phyloP scores from a whole-genome alignment of 768 basidiomycete genomes.

The Clitopilus passeckerianus region DNA sequence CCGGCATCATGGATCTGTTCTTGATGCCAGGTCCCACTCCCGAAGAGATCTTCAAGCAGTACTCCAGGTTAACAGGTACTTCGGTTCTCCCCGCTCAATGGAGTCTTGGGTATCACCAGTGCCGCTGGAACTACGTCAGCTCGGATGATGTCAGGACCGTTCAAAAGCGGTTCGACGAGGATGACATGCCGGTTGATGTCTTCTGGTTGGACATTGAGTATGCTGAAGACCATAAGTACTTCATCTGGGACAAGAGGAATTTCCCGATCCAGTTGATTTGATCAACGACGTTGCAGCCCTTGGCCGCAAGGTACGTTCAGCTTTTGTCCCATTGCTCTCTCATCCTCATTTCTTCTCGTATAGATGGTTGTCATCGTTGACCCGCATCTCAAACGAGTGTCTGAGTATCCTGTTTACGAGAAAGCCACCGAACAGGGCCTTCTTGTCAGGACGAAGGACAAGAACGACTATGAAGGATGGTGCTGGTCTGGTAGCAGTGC shows the following conservation, averaged over 20 bases:
- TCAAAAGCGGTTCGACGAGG: slow-evolving; percentile 86
- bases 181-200: slow-evolving; percentile 92
- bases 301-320: slow-evolving; percentile 68
- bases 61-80: slow-evolving; percentile 78
- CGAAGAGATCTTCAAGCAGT: slow-evolving; percentile 79
- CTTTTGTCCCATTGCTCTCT: not conserved
- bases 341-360: slow-evolving; percentile 3
- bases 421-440: slow-evolving; percentile 78
- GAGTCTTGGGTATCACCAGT: slow-evolving; percentile 95
- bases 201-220: slow-evolving; percentile 99
- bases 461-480: slow-evolving; percentile 93
- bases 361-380: slow-evolving; percentile 99
- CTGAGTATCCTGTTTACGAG: slow-evolving; percentile 78
- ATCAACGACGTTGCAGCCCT: slow-evolving; percentile 79
- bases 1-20: slow-evolving; percentile 92
- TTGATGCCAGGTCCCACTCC: slow-evolving; percentile 90
- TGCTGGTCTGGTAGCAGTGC: slow-evolving; percentile 97
- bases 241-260: slow-evolving; percentile 89
- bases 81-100: slow-evolving; percentile 87
- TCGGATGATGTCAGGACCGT: slow-evolving; percentile 84
- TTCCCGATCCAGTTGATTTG: slow-evolving; percentile 98
- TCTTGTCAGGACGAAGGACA: slow-evolving; percentile 74
- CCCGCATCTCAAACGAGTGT: slow-evolving; percentile 86
- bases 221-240: slow-evolving; percentile 90
- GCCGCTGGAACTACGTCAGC: slow-evolving; percentile 96